Conservation (phyloP, 208 protist genomes). For the Trypanosoma conorhini region DNA sequence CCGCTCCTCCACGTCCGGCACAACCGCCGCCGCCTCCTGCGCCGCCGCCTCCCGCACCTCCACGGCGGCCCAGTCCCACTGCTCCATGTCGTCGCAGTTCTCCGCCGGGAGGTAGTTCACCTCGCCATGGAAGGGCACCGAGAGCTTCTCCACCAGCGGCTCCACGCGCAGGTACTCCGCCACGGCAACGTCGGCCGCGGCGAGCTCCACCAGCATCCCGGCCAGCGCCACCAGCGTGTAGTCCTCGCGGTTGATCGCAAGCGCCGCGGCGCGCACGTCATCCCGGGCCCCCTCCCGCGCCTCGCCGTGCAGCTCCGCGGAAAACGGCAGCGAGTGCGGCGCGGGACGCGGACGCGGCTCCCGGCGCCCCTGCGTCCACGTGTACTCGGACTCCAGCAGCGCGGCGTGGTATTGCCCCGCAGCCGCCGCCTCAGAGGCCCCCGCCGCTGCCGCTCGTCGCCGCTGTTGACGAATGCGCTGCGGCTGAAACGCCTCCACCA, state of each 20-base stretch:
- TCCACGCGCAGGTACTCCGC: slow-evolving; percentile 70
- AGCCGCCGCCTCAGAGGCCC: too few species aligned
- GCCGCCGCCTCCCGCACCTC: slow-evolving; percentile 48
- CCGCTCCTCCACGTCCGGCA: slow-evolving; percentile 63
- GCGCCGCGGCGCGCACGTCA: slow-evolving; percentile 17
- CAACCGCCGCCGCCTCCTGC: slow-evolving; percentile 17
- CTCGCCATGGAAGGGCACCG: slow-evolving; percentile 70
- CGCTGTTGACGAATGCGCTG: slow-evolving; percentile 39
- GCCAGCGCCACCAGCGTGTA: slow-evolving; percentile 81
- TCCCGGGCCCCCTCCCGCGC: neutral
- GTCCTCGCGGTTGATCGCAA: slow-evolving; percentile 73
- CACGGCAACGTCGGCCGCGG: slow-evolving; percentile 45
- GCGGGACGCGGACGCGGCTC: neutral
- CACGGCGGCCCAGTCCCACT: slow-evolving; percentile 70
- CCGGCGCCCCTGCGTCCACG: slow-evolving; percentile 10
- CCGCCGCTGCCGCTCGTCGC: slow-evolving; percentile 20
- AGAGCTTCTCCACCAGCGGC: slow-evolving; percentile 77
- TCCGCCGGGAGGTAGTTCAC: slow-evolving; percentile 77
- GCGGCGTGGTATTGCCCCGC: slow-evolving; percentile 2
- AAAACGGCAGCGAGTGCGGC: slow-evolving; percentile 5
- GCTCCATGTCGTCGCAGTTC: slow-evolving; percentile 87
- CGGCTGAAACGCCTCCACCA: slow-evolving; percentile 69
- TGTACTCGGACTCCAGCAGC: slow-evolving; percentile 18
- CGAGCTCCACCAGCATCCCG: slow-evolving; percentile 78
- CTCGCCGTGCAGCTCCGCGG: neutral